phyloP scores from a whole-genome alignment of 2,329 filamentous ascomycete genomes.

The Plenodomus tracheiphilus region DNA sequence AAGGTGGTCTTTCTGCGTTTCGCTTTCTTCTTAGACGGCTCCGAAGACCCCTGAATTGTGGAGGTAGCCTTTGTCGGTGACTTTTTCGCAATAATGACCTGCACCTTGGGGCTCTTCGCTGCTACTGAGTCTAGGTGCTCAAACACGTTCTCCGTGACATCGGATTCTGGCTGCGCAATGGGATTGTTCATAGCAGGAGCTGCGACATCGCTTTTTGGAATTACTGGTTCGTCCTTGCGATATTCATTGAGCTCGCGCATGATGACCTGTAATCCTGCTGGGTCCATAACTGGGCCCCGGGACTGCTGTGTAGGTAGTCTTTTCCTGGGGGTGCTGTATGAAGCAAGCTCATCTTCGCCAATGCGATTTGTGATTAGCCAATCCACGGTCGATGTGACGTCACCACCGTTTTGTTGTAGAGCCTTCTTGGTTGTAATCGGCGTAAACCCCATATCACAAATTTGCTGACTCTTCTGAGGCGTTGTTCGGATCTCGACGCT shows the following conservation, averaged over 20 bases:
- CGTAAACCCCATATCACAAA: constrained; percentile 44
- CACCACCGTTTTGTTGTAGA: constrained; percentile 29
- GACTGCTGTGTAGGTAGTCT: constrained; percentile 2
- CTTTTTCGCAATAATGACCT: background rate
- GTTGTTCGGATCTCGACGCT: constrained; percentile 16
- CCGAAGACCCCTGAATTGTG: background rate
- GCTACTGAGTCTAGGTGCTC: background rate
- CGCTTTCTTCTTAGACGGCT: constrained; percentile 13
- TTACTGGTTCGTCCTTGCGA: constrained; percentile 1
- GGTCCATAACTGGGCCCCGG: background rate
- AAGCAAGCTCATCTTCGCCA: constrained; percentile 35
- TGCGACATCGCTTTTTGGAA: background rate
- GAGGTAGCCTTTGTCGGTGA: constrained; percentile 7
- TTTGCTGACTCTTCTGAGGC: constrained; percentile 35
- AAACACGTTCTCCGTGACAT: background rate
- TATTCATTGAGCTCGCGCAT: constrained; percentile 10
- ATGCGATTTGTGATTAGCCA: constrained; percentile 35
- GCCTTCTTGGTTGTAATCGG: constrained; percentile 32
- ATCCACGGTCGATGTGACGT: constrained; percentile 35
- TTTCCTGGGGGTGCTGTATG: constrained; percentile 16
- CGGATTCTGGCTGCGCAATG: background rate
- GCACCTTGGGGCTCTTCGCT: background rate
- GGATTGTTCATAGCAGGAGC: background rate
- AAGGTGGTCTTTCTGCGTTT: constrained; percentile 28
- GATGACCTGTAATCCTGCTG: constrained; percentile 6